phyloP scores from a whole-genome alignment of 768 basidiomycete genomes.

The Fomitopsis pulvina region DNA sequence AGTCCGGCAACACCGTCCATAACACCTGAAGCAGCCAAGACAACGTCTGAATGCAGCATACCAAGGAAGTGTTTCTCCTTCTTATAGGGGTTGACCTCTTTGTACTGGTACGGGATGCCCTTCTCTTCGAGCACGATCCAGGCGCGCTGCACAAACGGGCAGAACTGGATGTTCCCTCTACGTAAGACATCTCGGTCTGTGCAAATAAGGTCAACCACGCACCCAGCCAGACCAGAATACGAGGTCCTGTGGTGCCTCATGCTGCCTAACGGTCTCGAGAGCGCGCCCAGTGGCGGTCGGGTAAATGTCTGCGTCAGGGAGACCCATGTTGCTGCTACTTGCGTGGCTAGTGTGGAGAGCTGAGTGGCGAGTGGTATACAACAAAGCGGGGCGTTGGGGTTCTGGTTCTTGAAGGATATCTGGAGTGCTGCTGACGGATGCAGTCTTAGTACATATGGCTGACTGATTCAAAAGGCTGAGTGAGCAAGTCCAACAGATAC shows the following conservation, averaged over 20 bases:
- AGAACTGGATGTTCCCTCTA: too few species aligned
- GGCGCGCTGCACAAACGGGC: conserved; percentile 51
- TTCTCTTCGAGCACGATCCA: conserved; percentile 68
- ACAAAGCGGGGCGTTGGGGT: too few species aligned
- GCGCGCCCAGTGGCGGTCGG: conserved; percentile 55
- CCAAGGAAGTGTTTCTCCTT: conserved; percentile 54
- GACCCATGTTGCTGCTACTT: too few species aligned
- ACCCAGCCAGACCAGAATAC: conserved; percentile 60
- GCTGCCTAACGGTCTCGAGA: conserved; percentile 42
- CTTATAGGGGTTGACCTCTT: conserved; percentile 65
- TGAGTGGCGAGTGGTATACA: too few species aligned
- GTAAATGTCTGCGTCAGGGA: conserved; percentile 41
- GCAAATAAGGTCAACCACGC: conserved; percentile 10
- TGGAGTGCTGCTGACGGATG: too few species aligned
- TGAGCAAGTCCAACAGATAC: too few species aligned
- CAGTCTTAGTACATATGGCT: too few species aligned
- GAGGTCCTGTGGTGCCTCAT: conserved; percentile 45
- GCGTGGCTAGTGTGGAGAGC: too few species aligned
- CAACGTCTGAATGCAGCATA: conserved; percentile 18
- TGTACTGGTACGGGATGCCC: conserved; percentile 60
- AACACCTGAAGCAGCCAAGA: background rate
- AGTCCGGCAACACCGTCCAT: background rate
- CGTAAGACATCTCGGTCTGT: background rate
- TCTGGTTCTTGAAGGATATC: too few species aligned
- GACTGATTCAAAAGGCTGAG: too few species aligned